Evolutionary conservation across 2,329 filamentous ascomycete genomes (phyloP).

Genomic region (Elsinoe ampelina): DNA sequence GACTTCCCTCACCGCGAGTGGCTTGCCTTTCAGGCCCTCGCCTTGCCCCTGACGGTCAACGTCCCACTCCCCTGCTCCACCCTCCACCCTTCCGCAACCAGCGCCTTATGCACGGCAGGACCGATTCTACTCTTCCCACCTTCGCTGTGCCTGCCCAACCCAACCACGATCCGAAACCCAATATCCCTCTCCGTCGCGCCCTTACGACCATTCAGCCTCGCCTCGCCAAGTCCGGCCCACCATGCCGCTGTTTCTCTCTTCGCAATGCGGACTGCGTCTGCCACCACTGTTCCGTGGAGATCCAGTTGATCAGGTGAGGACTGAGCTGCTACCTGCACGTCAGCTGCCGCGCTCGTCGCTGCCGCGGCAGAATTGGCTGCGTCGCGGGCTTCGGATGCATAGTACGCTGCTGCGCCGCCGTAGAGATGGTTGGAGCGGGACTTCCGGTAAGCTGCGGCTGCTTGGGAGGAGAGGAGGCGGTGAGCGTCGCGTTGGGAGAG

Average conservation of each 20-base stretch:
- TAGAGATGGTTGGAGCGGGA: constrained; percentile 63
- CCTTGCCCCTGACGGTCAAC: constrained; percentile 57
- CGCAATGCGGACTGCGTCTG: constrained; percentile 72
- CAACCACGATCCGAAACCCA: constrained; percentile 69
- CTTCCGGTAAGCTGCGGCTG: constrained; percentile 48
- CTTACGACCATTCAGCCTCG: constrained; percentile 40
- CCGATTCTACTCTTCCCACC: constrained; percentile 68
- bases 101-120: constrained; percentile 65
- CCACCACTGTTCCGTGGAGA: constrained; percentile 73
- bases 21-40: constrained; percentile 18
- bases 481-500: constrained; percentile 39
- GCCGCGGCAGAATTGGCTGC: constrained; percentile 48
- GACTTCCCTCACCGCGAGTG: background rate
- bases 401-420: constrained; percentile 66
- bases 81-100: constrained; percentile 75
- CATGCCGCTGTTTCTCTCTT: constrained; percentile 57
- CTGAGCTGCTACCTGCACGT: constrained; percentile 58
- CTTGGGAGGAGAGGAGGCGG: constrained; percentile 46
- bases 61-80: constrained; percentile 62
- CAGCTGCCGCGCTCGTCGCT: constrained; percentile 57
- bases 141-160: constrained; percentile 66
- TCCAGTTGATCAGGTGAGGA: constrained; percentile 55
- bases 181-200: constrained; percentile 37
- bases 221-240: constrained; percentile 67
- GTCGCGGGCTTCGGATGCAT: constrained; percentile 60